Conservation (phyloP, 306 rosid genomes). For the Corylus avellana region DNA sequence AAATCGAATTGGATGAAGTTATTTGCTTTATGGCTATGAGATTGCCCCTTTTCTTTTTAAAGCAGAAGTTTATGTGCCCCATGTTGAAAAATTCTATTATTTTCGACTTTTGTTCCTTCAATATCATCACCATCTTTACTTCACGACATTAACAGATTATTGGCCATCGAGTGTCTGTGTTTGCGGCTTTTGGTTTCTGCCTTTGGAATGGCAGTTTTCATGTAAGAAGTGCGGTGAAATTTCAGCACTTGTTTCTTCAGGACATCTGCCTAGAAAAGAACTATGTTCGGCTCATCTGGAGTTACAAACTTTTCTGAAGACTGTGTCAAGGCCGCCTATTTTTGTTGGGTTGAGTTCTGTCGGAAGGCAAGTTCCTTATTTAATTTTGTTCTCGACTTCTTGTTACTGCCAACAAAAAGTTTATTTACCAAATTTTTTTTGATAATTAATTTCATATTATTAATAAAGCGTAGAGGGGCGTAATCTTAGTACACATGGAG, state of each 20-base stretch:
- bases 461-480: too few species aligned
- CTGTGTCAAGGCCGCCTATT: conserved; percentile 41
- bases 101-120: neutral
- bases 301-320: conserved; percentile 51
- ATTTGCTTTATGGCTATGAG: neutral
- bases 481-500: too few species aligned
- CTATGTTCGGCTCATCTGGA: conserved; percentile 58
- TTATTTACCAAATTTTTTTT: too few species aligned
- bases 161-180: conserved; percentile 70
- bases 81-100: neutral
- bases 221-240: conserved; percentile 64
- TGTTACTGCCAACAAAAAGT: conserved; percentile 4
- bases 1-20: neutral
- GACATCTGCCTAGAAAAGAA: conserved; percentile 31
- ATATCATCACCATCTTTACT: neutral
- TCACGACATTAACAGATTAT: conserved; percentile 51
- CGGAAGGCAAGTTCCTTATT: conserved; percentile 60
- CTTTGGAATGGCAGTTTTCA: conserved; percentile 76
- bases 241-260: conserved; percentile 35
- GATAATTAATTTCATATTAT: too few species aligned
- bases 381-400: conserved; percentile 22
- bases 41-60: conserved; percentile 9
- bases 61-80: neutral
- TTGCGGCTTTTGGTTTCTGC: conserved; percentile 88
- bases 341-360: conserved; percentile 78